Percentiles rank a stretch among this genome's conserved stretches.
Evolutionary conservation across 371 early-diverging fungal genomes (phyloP).

Genomic region (Nematocida ironsii): DNA sequence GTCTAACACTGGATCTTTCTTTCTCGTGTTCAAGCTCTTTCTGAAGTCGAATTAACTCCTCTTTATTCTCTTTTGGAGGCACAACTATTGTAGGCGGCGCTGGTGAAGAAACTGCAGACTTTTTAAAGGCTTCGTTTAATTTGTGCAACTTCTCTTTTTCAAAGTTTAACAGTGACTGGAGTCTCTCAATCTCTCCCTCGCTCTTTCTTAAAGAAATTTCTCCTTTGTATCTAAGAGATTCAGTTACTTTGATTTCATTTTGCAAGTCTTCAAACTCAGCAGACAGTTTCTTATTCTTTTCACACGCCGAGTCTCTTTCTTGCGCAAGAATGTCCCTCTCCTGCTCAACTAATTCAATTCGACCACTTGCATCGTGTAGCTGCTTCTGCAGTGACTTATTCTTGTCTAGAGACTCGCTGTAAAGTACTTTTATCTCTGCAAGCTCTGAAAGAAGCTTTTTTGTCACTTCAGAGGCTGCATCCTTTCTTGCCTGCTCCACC

Average conservation of each 20-base stretch:
- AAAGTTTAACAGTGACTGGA: conserved; percentile 46
- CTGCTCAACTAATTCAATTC: conserved; percentile 68
- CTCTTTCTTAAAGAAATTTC: conserved; percentile 72
- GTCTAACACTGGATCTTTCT: conserved; percentile 71
- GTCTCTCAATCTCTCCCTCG: conserved; percentile 73
- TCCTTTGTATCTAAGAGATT: conserved; percentile 74
- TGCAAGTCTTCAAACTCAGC: conserved; percentile 70
- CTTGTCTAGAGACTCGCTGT: conserved; percentile 66
- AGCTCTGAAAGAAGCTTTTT: conserved; percentile 18
- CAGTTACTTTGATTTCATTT: conserved; percentile 73
- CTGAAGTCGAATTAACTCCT: conserved; percentile 69
- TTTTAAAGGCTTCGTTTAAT: conserved; percentile 56
- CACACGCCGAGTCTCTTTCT: conserved; percentile 66
- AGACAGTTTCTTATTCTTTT: conserved; percentile 41
- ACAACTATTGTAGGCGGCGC: background rate
- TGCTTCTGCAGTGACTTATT: conserved; percentile 71
- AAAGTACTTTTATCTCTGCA: conserved; percentile 15
- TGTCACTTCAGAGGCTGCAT: conserved; percentile 10
- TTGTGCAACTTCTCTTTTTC: conserved; percentile 44
- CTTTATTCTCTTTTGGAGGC: conserved; percentile 72
- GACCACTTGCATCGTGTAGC: conserved; percentile 71
- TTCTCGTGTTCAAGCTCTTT: conserved; percentile 67
- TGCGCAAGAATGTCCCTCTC: conserved; percentile 71
- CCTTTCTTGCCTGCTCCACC: conserved; percentile 56
- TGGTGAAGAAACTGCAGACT: conserved; percentile 24